Evolutionary conservation across 208 protist species (phyloP), one percentile per base, ranked within the genome.

Genomic region (Acanthamoeba castellanii): DNA sequence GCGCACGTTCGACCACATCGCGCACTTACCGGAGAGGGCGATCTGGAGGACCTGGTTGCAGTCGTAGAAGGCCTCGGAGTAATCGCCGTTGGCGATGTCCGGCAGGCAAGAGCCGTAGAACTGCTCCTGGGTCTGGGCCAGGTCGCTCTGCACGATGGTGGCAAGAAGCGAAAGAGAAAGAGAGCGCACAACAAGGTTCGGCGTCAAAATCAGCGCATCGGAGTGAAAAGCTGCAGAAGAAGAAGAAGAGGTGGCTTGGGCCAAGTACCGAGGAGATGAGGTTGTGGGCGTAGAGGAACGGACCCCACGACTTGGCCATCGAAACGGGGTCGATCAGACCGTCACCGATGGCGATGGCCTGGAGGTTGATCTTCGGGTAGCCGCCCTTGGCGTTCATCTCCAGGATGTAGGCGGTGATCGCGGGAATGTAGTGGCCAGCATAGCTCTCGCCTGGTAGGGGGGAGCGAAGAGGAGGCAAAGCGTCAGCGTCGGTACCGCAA

Each of bases 21-120:
- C 16, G 52, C 16, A 57, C 14, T 3, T 64, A 92, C 85, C 85
- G 16, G 55, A 74, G 45, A 92, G 85, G 5, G 59, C 85, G 18
- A 92, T 68, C 64, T 92, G 85, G 25, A 92, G 64, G 32, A 92
- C 85, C 32, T 92, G n/a, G 34, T 92, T 92, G 85, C 85, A 92
- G 42, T 68, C 55, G 85, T 76, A 92, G 85, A 92, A 92, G 64
- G 85, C 85, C 22, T 74, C 64, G 20, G 59, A 25, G 32, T 92
- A 92, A 32, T 92, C 85, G 18, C 85, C 85, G 55, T 68, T 74
- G 25, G 55, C 37, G 11, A 92, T 76, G 85, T 92, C 85, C 16
- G 85, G 85, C 64, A 59, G 85, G 85, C 85, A 92, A 6, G 59
- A n/a, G 30, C 64, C 42, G 45, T 92, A 92, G 42, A 74, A 92